Evolutionary conservation across 257 asterid genomes (phyloP).

Genomic region (Solanum sitiens): DNA sequence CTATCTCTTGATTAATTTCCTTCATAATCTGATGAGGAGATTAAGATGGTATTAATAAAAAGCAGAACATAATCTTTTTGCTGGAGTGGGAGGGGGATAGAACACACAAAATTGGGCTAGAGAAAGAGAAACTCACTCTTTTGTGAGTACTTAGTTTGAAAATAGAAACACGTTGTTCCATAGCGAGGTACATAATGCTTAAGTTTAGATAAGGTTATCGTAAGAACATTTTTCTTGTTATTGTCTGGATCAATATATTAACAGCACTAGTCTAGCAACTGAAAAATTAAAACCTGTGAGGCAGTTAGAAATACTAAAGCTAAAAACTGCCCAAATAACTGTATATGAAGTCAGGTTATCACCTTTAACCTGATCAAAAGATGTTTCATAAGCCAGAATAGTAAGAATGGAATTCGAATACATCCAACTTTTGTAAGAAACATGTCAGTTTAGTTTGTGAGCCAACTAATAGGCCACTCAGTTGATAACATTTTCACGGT

Average conservation of each 20-base stretch:
- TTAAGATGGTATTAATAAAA: not conserved
- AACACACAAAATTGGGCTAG: not conserved
- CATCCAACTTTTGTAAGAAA: not conserved
- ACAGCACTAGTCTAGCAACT: not conserved
- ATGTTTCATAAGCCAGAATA: not conserved
- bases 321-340: not conserved
- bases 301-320: not conserved
- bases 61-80: not conserved
- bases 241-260: not conserved
- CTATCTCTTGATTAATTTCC: conserved; percentile 79
- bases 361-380: not conserved
- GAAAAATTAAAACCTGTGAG: not conserved
- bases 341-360: not conserved
- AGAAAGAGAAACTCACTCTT: not conserved
- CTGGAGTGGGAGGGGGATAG: not conserved
- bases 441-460: not conserved
- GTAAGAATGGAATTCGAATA: not conserved
- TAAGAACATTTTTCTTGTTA: not conserved
- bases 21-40: conserved; percentile 49
- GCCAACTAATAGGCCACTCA: not conserved
- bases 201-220: not conserved
- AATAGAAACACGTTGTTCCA: not conserved
- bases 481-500: not conserved
- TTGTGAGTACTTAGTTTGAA: not conserved
- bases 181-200: not conserved